Conservation (phyloP, 1,284 basidiomycete genomes). For the Leccinum griseonigrum region DNA sequence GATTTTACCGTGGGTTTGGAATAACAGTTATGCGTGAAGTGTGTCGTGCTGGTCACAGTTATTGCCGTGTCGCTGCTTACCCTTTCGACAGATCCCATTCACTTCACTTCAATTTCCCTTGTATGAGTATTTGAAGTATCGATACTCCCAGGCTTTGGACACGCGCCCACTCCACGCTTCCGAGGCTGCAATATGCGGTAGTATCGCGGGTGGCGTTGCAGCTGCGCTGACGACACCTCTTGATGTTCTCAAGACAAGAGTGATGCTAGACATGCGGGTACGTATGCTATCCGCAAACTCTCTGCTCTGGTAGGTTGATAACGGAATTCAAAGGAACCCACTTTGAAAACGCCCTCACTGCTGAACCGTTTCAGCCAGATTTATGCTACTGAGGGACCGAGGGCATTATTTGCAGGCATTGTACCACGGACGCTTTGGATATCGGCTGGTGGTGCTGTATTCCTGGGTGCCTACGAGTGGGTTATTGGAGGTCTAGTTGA, state of each 20-base stretch:
- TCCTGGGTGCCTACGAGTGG: constrained; percentile 93
- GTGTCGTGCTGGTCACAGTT: constrained; percentile 16
- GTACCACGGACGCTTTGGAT: constrained; percentile 95
- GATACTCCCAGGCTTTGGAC: constrained; percentile 49
- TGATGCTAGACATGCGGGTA: constrained; percentile 91
- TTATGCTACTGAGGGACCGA: constrained; percentile 68
- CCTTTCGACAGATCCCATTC: constrained; percentile 79
- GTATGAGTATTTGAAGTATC: constrained; percentile 85
- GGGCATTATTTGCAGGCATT: constrained; percentile 83
- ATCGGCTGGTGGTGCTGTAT: constrained; percentile 94
- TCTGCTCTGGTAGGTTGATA: not conserved
- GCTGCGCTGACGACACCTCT: constrained; percentile 92
- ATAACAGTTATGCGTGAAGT: constrained; percentile 80
- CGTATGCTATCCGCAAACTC: constrained; percentile 23
- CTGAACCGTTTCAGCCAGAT: constrained; percentile 61
- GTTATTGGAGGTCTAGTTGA: constrained; percentile 31
- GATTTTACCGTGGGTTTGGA: constrained; percentile 80
- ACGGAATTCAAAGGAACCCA: constrained; percentile 40
- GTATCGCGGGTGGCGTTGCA: constrained; percentile 86
- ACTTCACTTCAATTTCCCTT: constrained; percentile 97
- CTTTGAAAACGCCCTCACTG: constrained; percentile 53
- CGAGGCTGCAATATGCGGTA: constrained; percentile 91
- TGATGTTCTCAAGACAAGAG: constrained; percentile 95
- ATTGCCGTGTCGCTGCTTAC: constrained; percentile 3
- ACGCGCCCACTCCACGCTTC: constrained; percentile 66